These are phyloP conservation scores for Coccomyxa subellipsoidea DNA, from an alignment of 163 green algal species.

Conservation along the genomic window DNA sequence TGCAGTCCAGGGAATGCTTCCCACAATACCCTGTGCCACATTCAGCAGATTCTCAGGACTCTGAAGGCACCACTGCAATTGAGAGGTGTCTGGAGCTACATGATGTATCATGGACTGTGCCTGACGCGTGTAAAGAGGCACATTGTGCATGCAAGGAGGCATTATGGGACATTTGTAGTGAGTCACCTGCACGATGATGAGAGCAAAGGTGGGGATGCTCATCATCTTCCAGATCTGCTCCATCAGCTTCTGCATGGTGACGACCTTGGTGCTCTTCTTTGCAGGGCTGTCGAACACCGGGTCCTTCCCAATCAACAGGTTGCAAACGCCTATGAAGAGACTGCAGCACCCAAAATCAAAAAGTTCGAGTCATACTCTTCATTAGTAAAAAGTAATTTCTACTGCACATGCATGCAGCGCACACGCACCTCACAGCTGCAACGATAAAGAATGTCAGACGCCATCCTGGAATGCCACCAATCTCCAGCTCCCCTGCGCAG, in stretches of 20 bases:
- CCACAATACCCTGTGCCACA: conserved; percentile 52
- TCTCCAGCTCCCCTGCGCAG: not conserved
- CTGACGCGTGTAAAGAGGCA: too few species aligned
- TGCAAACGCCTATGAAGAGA: not conserved
- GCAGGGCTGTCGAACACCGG: not conserved
- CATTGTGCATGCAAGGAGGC: not conserved
- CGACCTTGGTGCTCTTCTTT: not conserved
- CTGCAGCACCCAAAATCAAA: not conserved
- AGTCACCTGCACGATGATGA: not conserved
- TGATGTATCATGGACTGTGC: too few species aligned
- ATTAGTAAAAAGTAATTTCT: not conserved
- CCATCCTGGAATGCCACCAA: not conserved
- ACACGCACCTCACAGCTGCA: not conserved
- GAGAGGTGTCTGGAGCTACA: too few species aligned
- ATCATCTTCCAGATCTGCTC: conserved; percentile 7
- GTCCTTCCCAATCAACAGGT: not conserved
- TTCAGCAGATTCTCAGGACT: not conserved
- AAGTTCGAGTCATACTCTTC: not conserved
- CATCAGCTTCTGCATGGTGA: not conserved
- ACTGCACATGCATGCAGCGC: not conserved
- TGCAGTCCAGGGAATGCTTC: conserved; percentile 49
- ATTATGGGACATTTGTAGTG: too few species aligned
- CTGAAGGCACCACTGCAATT: too few species aligned
- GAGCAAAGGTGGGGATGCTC: not conserved
- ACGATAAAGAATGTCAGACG: not conserved